A percentile compares a stretch with the other conserved stretches of the same genome.
Conservation (phyloP, 768 basidiomycete genomes). For the Termitomyces sp. region DNA sequence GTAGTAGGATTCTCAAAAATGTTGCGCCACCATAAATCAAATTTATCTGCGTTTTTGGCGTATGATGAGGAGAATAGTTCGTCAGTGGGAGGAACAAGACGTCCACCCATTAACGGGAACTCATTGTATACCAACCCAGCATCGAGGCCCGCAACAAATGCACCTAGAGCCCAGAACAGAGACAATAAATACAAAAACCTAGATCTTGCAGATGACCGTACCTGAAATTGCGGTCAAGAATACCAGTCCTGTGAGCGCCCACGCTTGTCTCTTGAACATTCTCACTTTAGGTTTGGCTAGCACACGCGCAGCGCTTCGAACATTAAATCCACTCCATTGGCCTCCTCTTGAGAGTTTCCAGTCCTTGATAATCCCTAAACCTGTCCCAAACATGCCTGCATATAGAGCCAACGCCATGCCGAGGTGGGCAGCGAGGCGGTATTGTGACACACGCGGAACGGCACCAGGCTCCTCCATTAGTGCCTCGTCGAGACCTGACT, state of each 20-base stretch:
- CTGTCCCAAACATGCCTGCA: conserved; percentile 84
- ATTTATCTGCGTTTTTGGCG: conserved; percentile 59
- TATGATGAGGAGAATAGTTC: conserved; percentile 81
- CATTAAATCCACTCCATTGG: conserved; percentile 51
- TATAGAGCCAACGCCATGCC: conserved; percentile 91
- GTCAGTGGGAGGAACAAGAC: conserved; percentile 70
- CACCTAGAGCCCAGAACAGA: conserved; percentile 50
- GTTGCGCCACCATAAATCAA: conserved; percentile 93
- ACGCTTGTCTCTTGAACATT: conserved; percentile 55
- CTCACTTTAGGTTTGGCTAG: conserved; percentile 53
- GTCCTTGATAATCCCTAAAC: conserved; percentile 71
- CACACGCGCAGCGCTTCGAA: conserved; percentile 35
- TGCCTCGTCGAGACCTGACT: conserved; percentile 86
- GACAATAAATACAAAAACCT: neutral
- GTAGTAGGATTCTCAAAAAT: conserved; percentile 97
- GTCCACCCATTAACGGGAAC: conserved; percentile 94
- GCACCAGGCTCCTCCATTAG: conserved; percentile 76
- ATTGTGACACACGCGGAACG: conserved; percentile 94
- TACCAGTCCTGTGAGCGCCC: conserved; percentile 69
- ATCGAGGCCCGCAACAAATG: conserved; percentile 96
- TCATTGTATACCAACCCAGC: conserved; percentile 98
- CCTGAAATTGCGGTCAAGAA: conserved; percentile 92
- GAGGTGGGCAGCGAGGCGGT: conserved; percentile 91
- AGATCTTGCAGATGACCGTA: conserved; percentile 25
- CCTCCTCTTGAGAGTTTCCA: conserved; percentile 62